A percentile compares a stretch with the other conserved stretches of the same genome.
Conservation (phyloP, 371 early-diverging fungal genomes). For the Saksenaea vasiformis region DNA sequence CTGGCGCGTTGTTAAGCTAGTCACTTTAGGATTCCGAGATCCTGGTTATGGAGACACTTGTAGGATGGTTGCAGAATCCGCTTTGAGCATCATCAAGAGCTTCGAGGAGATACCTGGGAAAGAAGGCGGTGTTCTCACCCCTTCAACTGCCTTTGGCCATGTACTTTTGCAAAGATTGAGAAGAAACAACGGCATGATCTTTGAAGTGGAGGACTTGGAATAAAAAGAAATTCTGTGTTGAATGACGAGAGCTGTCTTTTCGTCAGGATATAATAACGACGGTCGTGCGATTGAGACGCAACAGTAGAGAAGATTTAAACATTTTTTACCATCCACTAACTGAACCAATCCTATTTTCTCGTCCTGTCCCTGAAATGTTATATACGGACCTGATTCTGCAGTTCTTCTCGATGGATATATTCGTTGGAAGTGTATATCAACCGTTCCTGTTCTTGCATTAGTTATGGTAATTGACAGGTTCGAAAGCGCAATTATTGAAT, state of each 20-base stretch:
- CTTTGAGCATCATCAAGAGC: constrained; percentile 55
- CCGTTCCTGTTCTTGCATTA: no score
- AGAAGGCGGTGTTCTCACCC: constrained; percentile 71
- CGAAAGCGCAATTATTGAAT: no score
- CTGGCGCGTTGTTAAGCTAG: constrained; percentile 1
- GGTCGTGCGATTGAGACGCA: neutral
- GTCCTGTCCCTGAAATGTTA: no score
- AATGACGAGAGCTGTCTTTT: no score
- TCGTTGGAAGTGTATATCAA: no score
- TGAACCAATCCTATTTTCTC: no score
- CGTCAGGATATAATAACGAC: neutral
- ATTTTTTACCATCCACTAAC: no score
- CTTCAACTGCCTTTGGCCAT: constrained; percentile 72
- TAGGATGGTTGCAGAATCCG: constrained; percentile 63
- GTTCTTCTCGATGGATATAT: no score
- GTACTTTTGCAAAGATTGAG: constrained; percentile 64
- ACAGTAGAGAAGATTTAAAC: no score
- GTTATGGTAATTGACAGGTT: no score
- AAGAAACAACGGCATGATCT: constrained; percentile 51
- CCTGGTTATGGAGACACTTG: constrained; percentile 80
- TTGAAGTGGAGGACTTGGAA: constrained; percentile 48
- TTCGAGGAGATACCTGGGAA: constrained; percentile 50
- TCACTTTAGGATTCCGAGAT: constrained; percentile 48
- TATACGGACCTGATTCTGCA: no score
- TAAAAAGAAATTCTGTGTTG: neutral